Evolutionary conservation across 2,329 filamentous ascomycete genomes (phyloP).

Genomic region (Xylaria sp.): DNA sequence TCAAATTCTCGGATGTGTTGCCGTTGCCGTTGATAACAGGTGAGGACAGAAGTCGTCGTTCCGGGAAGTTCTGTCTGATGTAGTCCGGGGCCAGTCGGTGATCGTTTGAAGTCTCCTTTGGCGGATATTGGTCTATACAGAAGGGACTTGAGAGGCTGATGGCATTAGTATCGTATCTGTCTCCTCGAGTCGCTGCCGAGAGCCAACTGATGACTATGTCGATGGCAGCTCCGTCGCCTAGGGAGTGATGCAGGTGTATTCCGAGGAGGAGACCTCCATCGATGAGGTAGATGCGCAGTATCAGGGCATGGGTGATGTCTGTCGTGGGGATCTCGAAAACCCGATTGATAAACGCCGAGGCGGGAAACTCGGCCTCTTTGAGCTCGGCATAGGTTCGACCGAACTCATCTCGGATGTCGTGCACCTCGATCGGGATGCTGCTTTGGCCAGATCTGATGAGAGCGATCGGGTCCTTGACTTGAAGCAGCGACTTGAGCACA

Average conservation of each 20-base stretch:
- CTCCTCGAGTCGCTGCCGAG: slow-evolving; percentile 6
- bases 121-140: background rate
- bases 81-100: background rate
- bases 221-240: slow-evolving; percentile 6
- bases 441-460: background rate
- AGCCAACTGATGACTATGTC: slow-evolving; percentile 6
- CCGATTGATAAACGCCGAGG: background rate
- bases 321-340: background rate
- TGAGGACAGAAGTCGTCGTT: background rate
- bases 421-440: slow-evolving; percentile 5
- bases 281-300: slow-evolving; percentile 8
- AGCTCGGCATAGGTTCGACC: slow-evolving; percentile 2
- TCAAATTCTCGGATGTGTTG: background rate
- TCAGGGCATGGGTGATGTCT: background rate
- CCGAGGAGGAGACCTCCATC: slow-evolving; percentile 8
- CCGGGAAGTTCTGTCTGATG: background rate
- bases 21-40: background rate
- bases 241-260: slow-evolving; percentile 8
- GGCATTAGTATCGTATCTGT: background rate
- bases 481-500: slow-evolving; percentile 5
- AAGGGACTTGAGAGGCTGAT: slow-evolving; percentile 1
- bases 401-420: background rate
- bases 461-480: slow-evolving; percentile 3
- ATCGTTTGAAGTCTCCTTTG: background rate
- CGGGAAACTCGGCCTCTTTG: slow-evolving; percentile 1